These are phyloP conservation scores for Pythium biforme DNA, from an alignment of 352 stramenopile genomes.

Conservation along the genomic window DNA sequence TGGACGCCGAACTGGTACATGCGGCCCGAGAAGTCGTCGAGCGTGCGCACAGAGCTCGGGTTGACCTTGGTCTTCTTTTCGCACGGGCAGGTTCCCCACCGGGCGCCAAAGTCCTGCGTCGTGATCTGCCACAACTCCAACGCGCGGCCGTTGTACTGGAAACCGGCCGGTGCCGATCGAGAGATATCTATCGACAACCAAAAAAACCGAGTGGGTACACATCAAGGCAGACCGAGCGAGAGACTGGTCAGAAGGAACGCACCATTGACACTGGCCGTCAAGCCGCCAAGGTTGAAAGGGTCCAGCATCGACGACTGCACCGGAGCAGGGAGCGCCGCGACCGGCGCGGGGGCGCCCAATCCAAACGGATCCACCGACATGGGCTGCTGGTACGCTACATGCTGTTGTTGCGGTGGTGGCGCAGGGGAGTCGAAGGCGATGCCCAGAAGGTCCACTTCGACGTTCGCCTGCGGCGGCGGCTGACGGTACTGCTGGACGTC, in stretches of 20 bases:
- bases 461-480: constrained; percentile 38
- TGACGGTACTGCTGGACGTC: constrained; percentile 27
- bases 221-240: no score
- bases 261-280: constrained; percentile 73
- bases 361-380: constrained; percentile 58
- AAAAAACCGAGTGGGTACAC: no score
- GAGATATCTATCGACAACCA: constrained; percentile 38
- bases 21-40: constrained; percentile 81
- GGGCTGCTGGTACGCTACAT: constrained; percentile 29
- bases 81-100: constrained; percentile 78
- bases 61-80: constrained; percentile 87
- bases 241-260: no score
- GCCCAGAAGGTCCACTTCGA: constrained; percentile 81
- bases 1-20: constrained; percentile 81
- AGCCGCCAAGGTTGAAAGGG: constrained; percentile 73
- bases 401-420: constrained; percentile 28
- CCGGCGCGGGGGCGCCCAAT: constrained; percentile 39
- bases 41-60: constrained; percentile 70
- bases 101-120: constrained; percentile 83
- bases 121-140: constrained; percentile 86
- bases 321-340: constrained; percentile 25
- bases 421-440: constrained; percentile 74
- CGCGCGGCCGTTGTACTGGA: constrained; percentile 80
- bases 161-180: constrained; percentile 30
- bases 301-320: constrained; percentile 36